Base-by-base conservation (phyloP, 495 filamentous ascomycete genomes). In the Annulohypoxylon maeteangense region DNA sequence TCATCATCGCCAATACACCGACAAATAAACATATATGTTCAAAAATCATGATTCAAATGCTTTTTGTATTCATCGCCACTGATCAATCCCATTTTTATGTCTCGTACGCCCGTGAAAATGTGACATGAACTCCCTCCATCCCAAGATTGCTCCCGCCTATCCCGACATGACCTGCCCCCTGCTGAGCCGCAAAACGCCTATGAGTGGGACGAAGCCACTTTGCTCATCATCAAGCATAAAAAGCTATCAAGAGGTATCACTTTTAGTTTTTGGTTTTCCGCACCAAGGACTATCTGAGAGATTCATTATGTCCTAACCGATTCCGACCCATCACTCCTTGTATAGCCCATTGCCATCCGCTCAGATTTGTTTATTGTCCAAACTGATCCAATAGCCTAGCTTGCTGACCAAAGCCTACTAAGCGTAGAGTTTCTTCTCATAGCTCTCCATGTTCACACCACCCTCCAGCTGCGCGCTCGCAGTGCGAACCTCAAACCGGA, bases 391-490 rank as follows among this genome's bases (percentile, higher is more conserved):
- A 54, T 34, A 6, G 47, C 3, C 59, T 6, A 45, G 31, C 29
- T 40, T 47, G 42, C 12, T 10, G 16, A 47, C 20, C 25, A 27
- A 36, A 32, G 20, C n/a, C 31, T 8, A 36, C 34, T 91, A 97
- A 66, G 93, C 92, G 81, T 97, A 99, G 67, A 99, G 90, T 85
- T 98, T 99, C 90, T 98, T 99, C 84, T 97, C 97, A 80, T 95
- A 98, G 80, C 91, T 95, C 83, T 98, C 93, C 86, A 99, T 91
- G 75, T 98, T 95, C 72, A 99, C 94, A 76, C 93, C 93, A 69
- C 95, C 95, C 86, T 99, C 95, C 57, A 95, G 86, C 87, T 94
- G 92, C 48, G 96, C 95, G 82, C 94, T 97, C 61, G 93, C 92
- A 56, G 93, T 97, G 71, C 95, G 84, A 79, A 98, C 82, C 86